Conservation (phyloP, 164 flowering plant genomes). For the Euptelea pleiosperma region DNA sequence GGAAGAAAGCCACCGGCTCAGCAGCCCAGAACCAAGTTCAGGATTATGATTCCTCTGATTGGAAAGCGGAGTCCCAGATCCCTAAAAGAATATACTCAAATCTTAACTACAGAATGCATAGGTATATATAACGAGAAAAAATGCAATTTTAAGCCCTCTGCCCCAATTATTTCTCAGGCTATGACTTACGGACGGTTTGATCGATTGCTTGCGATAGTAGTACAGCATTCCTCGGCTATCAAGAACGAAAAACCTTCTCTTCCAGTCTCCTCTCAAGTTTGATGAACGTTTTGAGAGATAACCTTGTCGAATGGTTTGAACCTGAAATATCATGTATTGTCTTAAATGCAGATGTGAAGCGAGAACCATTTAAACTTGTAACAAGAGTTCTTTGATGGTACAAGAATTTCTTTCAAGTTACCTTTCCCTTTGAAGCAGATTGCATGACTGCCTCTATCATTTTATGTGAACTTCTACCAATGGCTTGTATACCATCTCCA, state of each 20-base stretch:
- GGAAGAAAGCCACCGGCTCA: constrained; percentile 85
- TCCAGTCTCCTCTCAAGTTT: constrained; percentile 94
- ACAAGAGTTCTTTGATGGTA: background rate
- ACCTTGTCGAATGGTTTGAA: constrained; percentile 96
- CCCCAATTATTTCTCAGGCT: background rate
- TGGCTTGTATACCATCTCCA: constrained; percentile 40
- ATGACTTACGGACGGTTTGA: constrained; percentile 64
- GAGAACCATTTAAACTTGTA: background rate
- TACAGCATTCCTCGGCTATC: constrained; percentile 95
- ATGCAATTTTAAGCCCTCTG: background rate
- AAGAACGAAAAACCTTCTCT: constrained; percentile 91
- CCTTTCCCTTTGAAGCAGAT: constrained; percentile 93
- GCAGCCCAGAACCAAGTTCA: constrained; percentile 72
- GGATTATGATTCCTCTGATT: constrained; percentile 45
- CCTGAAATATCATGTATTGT: constrained; percentile 41
- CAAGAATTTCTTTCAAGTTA: constrained; percentile 14
- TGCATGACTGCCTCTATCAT: constrained; percentile 61
- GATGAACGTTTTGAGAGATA: constrained; percentile 95
- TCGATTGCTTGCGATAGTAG: constrained; percentile 81
- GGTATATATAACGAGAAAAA: background rate
- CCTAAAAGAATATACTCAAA: constrained; percentile 29
- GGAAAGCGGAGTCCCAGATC: constrained; percentile 44
- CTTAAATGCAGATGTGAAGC: constrained; percentile 18
- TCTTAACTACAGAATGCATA: background rate
- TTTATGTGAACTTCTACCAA: constrained; percentile 51